Evolutionary conservation across 2,329 filamentous ascomycete genomes (phyloP).

Genomic region (Cladosporium phlei): DNA sequence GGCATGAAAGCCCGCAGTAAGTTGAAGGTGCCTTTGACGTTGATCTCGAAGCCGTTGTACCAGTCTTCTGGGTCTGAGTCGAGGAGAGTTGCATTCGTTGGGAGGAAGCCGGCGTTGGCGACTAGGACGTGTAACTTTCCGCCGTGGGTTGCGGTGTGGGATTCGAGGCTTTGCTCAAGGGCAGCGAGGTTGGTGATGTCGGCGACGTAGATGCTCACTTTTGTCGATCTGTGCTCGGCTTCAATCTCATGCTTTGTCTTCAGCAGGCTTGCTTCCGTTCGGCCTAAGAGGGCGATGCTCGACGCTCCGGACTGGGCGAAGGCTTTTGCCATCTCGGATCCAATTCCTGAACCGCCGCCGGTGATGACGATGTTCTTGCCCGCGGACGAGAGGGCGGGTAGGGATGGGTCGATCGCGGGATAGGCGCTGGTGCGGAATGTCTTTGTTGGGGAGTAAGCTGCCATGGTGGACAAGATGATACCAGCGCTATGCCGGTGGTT

Average conservation of each 20-base stretch:
- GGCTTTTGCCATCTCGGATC: conserved; percentile 13
- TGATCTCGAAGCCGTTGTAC: conserved; percentile 15
- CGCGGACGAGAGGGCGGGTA: conserved; percentile 37
- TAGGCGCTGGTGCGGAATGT: conserved; percentile 35
- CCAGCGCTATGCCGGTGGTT: no score
- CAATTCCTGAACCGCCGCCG: conserved; percentile 18
- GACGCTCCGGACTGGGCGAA: conserved; percentile 17
- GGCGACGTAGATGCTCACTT: conserved; percentile 16
- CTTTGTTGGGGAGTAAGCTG: conserved; percentile 31
- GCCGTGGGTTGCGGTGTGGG: neutral
- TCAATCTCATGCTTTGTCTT: conserved; percentile 13
- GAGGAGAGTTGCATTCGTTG: neutral
- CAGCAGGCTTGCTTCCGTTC: conserved; percentile 7
- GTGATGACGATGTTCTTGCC: conserved; percentile 37
- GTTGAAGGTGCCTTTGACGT: conserved; percentile 15
- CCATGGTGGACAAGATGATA: neutral
- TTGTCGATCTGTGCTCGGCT: conserved; percentile 1
- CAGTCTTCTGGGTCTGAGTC: conserved; percentile 6
- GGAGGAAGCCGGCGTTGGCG: conserved; percentile 9
- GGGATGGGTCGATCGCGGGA: conserved; percentile 35
- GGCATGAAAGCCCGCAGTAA: conserved; percentile 13
- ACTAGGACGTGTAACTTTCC: conserved; percentile 16
- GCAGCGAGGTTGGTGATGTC: conserved; percentile 11
- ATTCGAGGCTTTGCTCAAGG: conserved; percentile 9
- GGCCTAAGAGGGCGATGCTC: conserved; percentile 16